These are phyloP conservation scores for Pharus latifolius DNA, from an alignment of 176 grass and related monocot genomes.

Conservation along the genomic window DNA sequence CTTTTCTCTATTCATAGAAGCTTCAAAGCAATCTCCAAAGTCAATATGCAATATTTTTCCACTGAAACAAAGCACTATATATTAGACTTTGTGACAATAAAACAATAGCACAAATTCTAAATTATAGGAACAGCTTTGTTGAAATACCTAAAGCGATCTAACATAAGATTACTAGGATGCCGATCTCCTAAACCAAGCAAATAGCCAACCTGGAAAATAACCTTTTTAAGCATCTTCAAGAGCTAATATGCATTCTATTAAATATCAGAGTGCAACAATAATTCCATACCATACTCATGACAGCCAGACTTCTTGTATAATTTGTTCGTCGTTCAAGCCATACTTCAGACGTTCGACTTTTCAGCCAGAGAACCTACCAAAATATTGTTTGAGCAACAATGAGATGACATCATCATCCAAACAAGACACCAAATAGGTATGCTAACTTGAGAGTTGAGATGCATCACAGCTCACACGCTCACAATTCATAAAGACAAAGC, in stretches of 20 bases:
- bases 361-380: slow-evolving; percentile 84
- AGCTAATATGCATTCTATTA: neutral
- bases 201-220: slow-evolving; percentile 79
- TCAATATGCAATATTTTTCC: slow-evolving; percentile 99
- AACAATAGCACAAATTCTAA: neutral
- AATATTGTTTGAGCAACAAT: slow-evolving; percentile 11
- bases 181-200: slow-evolving; percentile 94
- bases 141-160: slow-evolving; percentile 75
- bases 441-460: neutral
- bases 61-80: slow-evolving; percentile 38
- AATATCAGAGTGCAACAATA: neutral
- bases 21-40: slow-evolving; percentile 97
- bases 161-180: slow-evolving; percentile 98
- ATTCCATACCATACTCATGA: slow-evolving; percentile 95
- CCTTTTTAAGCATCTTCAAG: slow-evolving; percentile 5
- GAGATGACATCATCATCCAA: neutral
- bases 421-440: neutral
- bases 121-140: neutral
- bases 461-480: neutral
- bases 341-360: slow-evolving; percentile 92
- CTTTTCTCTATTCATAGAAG: slow-evolving; percentile 96
- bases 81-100: neutral
- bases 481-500: neutral
- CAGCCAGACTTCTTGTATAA: slow-evolving; percentile 92
- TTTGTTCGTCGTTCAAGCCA: slow-evolving; percentile 98